Percentiles rank a stretch among this genome's conserved stretches.
These are phyloP conservation scores for Neophaeococcomyces aloes DNA, from an alignment of 2,329 filamentous ascomycete genomes.

Conservation along the genomic window DNA sequence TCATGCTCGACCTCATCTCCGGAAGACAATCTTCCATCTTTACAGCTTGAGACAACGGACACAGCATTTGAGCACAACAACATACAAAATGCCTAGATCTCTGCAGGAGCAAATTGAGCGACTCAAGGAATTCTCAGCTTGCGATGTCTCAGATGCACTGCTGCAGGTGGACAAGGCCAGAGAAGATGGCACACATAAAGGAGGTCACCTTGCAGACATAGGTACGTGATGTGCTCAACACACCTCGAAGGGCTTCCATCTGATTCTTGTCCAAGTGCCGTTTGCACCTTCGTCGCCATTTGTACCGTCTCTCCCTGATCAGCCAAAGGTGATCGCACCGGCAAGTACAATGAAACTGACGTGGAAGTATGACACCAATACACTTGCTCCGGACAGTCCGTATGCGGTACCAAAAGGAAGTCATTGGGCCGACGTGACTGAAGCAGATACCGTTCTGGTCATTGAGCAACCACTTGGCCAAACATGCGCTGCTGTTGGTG, in stretches of 20 bases:
- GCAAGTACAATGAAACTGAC: constrained; percentile 45
- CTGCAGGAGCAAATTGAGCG: constrained; percentile 28
- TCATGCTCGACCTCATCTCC: too few species aligned
- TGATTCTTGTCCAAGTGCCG: constrained; percentile 4
- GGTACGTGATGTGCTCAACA: constrained; percentile 28
- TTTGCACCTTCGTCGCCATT: constrained; percentile 27
- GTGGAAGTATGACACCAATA: constrained; percentile 38
- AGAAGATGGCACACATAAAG: constrained; percentile 42
- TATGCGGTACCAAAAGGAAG: constrained; percentile 47
- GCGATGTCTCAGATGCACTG: constrained; percentile 56
- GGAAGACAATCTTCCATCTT: too few species aligned
- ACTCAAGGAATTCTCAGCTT: constrained; percentile 30
- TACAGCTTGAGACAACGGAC: too few species aligned
- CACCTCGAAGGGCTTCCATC: background rate
- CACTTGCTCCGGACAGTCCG: constrained; percentile 11
- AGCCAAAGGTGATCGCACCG: constrained; percentile 31
- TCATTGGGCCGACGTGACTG: constrained; percentile 59
- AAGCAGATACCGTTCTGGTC: constrained; percentile 52
- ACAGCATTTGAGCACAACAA: too few species aligned
- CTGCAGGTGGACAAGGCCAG: constrained; percentile 49
- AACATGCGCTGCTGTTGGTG: constrained; percentile 62
- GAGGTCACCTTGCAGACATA: constrained; percentile 57
- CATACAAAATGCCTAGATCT: constrained; percentile 23
- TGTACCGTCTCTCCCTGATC: constrained; percentile 20
- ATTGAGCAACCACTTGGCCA: constrained; percentile 56